Conservation (phyloP, 2,329 filamentous ascomycete genomes). For the Phialophora tarda region DNA sequence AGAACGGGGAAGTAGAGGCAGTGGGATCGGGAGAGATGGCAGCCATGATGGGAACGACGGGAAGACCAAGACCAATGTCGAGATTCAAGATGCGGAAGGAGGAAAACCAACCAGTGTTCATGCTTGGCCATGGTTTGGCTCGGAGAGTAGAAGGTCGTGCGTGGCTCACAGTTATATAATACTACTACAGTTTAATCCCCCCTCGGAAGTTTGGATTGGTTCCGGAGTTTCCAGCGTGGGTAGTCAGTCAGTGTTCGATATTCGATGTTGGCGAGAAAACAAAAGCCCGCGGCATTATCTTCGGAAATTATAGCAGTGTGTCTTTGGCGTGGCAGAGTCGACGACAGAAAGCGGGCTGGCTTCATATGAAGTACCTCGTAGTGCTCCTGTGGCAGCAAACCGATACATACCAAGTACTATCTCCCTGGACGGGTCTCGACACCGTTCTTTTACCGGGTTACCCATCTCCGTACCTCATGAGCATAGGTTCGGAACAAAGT, state of each 20-base stretch:
- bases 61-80: conserved; percentile 11
- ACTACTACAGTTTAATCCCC: conserved; percentile 31
- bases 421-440: too few relatives aligned
- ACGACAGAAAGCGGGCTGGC: too few relatives aligned
- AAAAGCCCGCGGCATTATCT: conserved; percentile 41
- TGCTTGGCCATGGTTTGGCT: conserved; percentile 4
- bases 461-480: too few relatives aligned
- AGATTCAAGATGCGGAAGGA: conserved; percentile 25
- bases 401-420: too few relatives aligned
- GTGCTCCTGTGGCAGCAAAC: too few relatives aligned
- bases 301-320: background rate
- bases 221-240: conserved; percentile 35
- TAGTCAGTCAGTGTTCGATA: conserved; percentile 16
- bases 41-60: conserved; percentile 34
- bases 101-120: conserved; percentile 15
- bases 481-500: too few relatives aligned
- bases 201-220: conserved; percentile 38
- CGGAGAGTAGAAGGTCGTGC: conserved; percentile 31
- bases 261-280: conserved; percentile 39
- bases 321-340: too few relatives aligned
- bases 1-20: conserved; percentile 10
- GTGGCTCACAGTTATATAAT: conserved; percentile 10
- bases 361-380: too few relatives aligned
- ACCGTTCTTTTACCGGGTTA: too few relatives aligned
- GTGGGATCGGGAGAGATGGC: conserved; percentile 31